Base-by-base conservation (phyloP, 768 basidiomycete species). In the Kwoniella europaea region DNA sequence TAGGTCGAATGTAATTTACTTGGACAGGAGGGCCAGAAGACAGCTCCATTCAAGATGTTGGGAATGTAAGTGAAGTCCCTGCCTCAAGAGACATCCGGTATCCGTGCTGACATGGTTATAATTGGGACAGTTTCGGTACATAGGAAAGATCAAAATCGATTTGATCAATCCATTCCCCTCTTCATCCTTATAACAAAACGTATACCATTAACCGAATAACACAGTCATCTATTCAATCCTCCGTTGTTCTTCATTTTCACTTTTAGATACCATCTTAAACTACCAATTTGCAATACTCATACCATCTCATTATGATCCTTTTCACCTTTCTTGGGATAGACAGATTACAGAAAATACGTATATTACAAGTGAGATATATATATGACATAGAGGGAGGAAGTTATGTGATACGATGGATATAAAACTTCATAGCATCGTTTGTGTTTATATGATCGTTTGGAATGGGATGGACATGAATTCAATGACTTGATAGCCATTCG, bases 1-100 rank as follows among this genome's bases (percentile, higher is more conserved):
- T 60, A 78, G 78, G 77, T 97, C 71, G 94, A 98, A 78, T 99
- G 96, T 82, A 85, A 90, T 80, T 84, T 97, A 43, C 75, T 92
- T 73, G 96, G 96, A 3, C 90, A 92, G 78, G 94, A 77, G 18
- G 79, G 79, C 3, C 60, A 89, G 79, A 86, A 86, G 60, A 90
- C 94, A 4, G 88, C 90, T 10, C 85, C 88, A 56, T 98, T 98
- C 87, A 96, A 91, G 86, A 89, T 98, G 74, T 88, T 97, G 50
- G 96, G 96, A 29, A 87, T 98, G 79, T 81, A 60, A 74, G 79
- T 80, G 20, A 27, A 9, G 6, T 52, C 5, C 20, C 54, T n/a
- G 6, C 4, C 29, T 59, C 9, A 3, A 13, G 12, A 10, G 57
- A 59, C 29, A n/a, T 44, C 13, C 12, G 13, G 46, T 16, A 18